Conservation (phyloP, 768 basidiomycete species). For the Termitomyces sp. region DNA sequence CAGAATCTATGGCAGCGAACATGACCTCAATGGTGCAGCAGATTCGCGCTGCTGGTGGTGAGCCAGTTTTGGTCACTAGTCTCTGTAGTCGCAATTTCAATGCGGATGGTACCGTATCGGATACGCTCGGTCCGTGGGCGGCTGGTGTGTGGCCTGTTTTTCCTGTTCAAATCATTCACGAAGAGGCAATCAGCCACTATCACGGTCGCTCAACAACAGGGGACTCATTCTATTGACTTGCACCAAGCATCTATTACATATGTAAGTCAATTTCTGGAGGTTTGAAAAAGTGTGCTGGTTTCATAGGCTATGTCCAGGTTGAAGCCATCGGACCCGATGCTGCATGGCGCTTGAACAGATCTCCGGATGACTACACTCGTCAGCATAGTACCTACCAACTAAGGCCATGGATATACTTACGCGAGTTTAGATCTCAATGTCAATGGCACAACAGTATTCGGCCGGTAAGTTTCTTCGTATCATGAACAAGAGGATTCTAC, state of each 20-base stretch:
- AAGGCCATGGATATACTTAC: background rate
- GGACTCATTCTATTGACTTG: conserved; percentile 32
- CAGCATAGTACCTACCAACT: background rate
- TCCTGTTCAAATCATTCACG: background rate
- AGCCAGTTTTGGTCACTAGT: conserved; percentile 36
- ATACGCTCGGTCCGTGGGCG: conserved; percentile 32
- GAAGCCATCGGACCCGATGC: conserved; percentile 35
- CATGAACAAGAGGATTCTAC: background rate
- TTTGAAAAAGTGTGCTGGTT: background rate
- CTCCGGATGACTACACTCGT: conserved; percentile 34
- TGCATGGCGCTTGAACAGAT: conserved; percentile 32
- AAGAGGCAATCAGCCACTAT: conserved; percentile 23
- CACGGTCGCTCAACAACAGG: conserved; percentile 27
- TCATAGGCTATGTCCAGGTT: conserved; percentile 17
- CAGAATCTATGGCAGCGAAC: conserved; percentile 38
- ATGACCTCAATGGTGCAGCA: conserved; percentile 33
- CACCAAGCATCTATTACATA: conserved; percentile 33
- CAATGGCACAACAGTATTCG: background rate
- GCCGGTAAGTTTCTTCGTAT: background rate
- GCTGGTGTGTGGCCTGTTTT: conserved; percentile 18
- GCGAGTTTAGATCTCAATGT: background rate
- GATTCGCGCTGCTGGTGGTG: conserved; percentile 29
- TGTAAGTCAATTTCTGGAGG: background rate
- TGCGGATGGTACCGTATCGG: conserved; percentile 28
- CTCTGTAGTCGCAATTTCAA: conserved; percentile 33